phyloP scores from a whole-genome alignment of 2,329 filamentous ascomycete species.

The Cladosporium sp. region DNA sequence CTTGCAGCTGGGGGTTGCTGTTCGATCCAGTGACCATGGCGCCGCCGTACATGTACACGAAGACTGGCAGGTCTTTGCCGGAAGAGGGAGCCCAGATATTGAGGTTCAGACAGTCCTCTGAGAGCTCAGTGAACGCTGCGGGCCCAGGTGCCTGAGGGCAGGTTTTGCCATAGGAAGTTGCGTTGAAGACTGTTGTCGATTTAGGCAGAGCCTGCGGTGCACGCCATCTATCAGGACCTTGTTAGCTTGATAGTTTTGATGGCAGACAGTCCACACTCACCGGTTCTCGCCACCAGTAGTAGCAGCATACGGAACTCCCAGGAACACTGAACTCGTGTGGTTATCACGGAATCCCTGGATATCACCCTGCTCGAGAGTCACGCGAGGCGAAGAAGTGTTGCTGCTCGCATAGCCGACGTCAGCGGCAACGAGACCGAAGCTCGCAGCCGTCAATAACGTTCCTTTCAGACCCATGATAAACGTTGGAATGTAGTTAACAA shows the following conservation, averaged over 20 bases:
- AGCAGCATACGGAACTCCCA: slow-evolving; percentile 46
- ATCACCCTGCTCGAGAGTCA: slow-evolving; percentile 17
- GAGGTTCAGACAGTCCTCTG: slow-evolving; percentile 61
- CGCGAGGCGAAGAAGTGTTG: slow-evolving; percentile 4
- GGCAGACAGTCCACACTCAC: slow-evolving; percentile 23
- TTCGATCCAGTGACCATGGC: slow-evolving; percentile 48
- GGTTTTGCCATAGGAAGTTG: slow-evolving; percentile 36
- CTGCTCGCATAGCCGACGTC: background rate
- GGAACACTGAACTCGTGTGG: slow-evolving; percentile 36
- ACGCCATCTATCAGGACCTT: slow-evolving; percentile 31
- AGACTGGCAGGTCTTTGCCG: slow-evolving; percentile 51
- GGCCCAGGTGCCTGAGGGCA: slow-evolving; percentile 36
- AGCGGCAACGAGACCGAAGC: background rate
- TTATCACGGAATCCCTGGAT: slow-evolving; percentile 23
- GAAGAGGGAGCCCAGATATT: slow-evolving; percentile 56
- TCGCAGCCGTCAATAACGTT: background rate
- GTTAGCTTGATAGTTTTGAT: background rate
- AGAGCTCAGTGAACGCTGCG: slow-evolving; percentile 26
- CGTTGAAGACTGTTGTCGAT: slow-evolving; percentile 30
- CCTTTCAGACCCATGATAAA: background rate
- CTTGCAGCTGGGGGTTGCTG: slow-evolving; percentile 30
- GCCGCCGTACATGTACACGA: slow-evolving; percentile 66
- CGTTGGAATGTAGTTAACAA: background rate
- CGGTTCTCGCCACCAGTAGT: slow-evolving; percentile 46
- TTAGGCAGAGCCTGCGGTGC: slow-evolving; percentile 34